phyloP scores from a whole-genome alignment of 2,329 filamentous ascomycete species.

The Aureobasidium sp. region DNA sequence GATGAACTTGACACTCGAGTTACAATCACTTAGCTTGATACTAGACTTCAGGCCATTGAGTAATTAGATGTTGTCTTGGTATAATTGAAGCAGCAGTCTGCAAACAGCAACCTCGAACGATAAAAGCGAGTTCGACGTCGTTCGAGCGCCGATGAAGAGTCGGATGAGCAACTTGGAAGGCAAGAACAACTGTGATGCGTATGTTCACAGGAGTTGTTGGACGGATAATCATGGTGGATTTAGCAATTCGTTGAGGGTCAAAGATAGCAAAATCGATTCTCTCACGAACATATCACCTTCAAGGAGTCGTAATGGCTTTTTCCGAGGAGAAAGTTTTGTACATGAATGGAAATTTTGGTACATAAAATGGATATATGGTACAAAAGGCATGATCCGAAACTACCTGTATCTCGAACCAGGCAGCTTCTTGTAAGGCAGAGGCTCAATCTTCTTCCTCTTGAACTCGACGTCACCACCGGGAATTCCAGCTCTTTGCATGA shows the following conservation, averaged over 20 bases:
- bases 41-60: no score
- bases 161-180: not conserved
- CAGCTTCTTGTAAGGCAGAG: slow-evolving; percentile 55
- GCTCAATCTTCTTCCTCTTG: slow-evolving; percentile 67
- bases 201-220: not conserved
- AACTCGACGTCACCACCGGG: slow-evolving; percentile 76
- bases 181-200: not conserved
- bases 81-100: no score
- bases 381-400: not conserved
- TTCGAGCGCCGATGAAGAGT: not conserved
- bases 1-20: no score
- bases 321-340: not conserved
- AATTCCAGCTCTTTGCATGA: slow-evolving; percentile 74
- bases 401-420: slow-evolving; percentile 38
- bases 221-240: not conserved
- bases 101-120: no score
- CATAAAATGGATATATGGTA: not conserved
- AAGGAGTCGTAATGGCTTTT: not conserved
- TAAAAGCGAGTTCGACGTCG: no score
- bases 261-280: not conserved
- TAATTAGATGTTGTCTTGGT: no score
- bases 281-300: not conserved
- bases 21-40: no score
- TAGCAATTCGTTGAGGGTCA: not conserved
- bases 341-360: not conserved